Evolutionary conservation across 441 rosid genomes (phyloP).

Genomic region (Macaranga tanarius): DNA sequence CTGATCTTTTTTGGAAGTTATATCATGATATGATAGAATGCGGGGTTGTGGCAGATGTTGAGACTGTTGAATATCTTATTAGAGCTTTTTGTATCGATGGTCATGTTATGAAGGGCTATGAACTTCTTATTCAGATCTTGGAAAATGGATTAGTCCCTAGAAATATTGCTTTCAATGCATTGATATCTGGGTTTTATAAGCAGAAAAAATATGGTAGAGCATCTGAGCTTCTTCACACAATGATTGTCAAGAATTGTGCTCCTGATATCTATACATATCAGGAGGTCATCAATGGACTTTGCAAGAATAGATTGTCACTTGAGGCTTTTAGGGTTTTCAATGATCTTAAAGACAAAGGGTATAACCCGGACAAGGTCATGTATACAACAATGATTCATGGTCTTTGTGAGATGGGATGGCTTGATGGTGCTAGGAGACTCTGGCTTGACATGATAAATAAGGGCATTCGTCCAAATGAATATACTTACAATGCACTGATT

Average conservation of each 20-base stretch:
- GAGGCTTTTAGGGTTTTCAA: slow-evolving; percentile 43
- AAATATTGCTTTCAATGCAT: slow-evolving; percentile 29
- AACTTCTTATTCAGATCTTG: slow-evolving; percentile 49
- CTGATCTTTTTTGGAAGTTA: slow-evolving; percentile 55
- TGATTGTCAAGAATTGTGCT: slow-evolving; percentile 38
- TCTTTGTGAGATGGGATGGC: slow-evolving; percentile 32
- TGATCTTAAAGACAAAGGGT: slow-evolving; percentile 55
- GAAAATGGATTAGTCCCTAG: slow-evolving; percentile 42
- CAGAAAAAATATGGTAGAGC: slow-evolving; percentile 27
- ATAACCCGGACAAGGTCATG: slow-evolving; percentile 34
- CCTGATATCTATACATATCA: slow-evolving; percentile 44
- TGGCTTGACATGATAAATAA: slow-evolving; percentile 52
- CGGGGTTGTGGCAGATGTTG: slow-evolving; percentile 32
- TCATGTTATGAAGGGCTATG: slow-evolving; percentile 45
- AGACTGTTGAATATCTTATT: slow-evolving; percentile 48
- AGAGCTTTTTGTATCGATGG: slow-evolving; percentile 56
- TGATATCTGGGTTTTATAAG: slow-evolving; percentile 40
- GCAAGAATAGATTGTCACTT: slow-evolving; percentile 31
- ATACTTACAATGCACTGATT: slow-evolving; percentile 41
- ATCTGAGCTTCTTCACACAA: slow-evolving; percentile 49
- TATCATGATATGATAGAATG: slow-evolving; percentile 48
- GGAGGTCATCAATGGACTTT: slow-evolving; percentile 47
- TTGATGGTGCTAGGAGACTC: slow-evolving; percentile 39
- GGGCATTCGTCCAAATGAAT: slow-evolving; percentile 41
- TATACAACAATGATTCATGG: slow-evolving; percentile 48